Evolutionary conservation across 148 eudicot species (phyloP), one percentile per base, ranked within the genome.

Genomic region (Vaccinium macrocarpon): DNA sequence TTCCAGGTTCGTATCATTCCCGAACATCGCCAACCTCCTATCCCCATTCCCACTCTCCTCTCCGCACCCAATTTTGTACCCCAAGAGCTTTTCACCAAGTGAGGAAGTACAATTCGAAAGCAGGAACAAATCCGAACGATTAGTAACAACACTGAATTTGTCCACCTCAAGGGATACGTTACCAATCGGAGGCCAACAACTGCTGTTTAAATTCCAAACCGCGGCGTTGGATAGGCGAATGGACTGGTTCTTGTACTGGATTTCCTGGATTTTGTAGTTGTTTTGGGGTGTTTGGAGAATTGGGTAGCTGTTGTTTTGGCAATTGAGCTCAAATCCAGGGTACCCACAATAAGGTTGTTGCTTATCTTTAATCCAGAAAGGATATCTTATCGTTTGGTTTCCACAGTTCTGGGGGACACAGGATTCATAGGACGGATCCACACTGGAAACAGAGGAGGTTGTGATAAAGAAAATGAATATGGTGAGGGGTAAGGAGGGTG

Each of bases 291-390:
- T 56, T 50, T 84, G 80, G 12, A 93, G 75, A 38, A 85, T 48
- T 19, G 90, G 84, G 19, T 27, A 6, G 0, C 55, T 29, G 15
- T 82, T 62, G 71, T 64, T 64, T 3, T 80, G 70, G 80, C 96
- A 93, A 27, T n/a, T 42, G 8, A 93, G 85, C 75, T 42, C 68
- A 72, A 92, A 93, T 49, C 92, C 92, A 50, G 92, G 91, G 81
- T 80, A 90, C 50, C 96, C 94, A 82, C 96, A 93, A 66, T 32
- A 87, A 1, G 89, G 9, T 8, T 89, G 19, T 76, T 90, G 91
- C 46, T 50, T 55, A 2, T 82, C 83, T 46, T 49, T 1, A 16
- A 92, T 84, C 59, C 85, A 56, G 21, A 93, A 93, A 0, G 96
- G 94, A 32, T 85, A 93, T 0, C 75, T 86, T 32, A 93, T 89